phyloP scores from a whole-genome alignment of 2,329 filamentous ascomycete genomes.

The Nothophoma quercina region DNA sequence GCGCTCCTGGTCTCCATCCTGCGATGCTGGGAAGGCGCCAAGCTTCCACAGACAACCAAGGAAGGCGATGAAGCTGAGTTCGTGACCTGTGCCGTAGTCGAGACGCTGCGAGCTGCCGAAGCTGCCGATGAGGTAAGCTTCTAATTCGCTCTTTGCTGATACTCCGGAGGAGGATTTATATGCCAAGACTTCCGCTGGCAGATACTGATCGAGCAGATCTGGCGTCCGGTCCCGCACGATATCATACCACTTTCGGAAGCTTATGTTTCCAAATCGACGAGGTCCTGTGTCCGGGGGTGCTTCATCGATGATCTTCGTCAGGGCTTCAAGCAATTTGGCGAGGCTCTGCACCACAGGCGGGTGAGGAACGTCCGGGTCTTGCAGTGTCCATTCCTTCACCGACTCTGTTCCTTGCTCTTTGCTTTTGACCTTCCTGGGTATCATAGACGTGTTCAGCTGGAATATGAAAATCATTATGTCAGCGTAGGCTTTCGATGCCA shows the following conservation, averaged over 20 bases:
- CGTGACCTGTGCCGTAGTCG: constrained; percentile 96
- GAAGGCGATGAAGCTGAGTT: constrained; percentile 93
- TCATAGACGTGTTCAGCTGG: constrained; percentile 87
- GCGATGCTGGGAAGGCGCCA: constrained; percentile 72
- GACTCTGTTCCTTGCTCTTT: constrained; percentile 47
- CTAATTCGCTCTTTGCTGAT: constrained; percentile 71
- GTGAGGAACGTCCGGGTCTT: constrained; percentile 53
- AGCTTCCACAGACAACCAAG: constrained; percentile 91
- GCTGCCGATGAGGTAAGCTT: constrained; percentile 79
- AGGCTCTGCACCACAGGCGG: constrained; percentile 70
- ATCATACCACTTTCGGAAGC: constrained; percentile 84
- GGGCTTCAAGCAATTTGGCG: constrained; percentile 68
- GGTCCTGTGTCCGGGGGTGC: constrained; percentile 86
- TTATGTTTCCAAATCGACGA: constrained; percentile 88
- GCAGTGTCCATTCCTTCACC: constrained; percentile 61
- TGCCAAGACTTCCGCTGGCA: constrained; percentile 60
- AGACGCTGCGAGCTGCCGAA: constrained; percentile 90
- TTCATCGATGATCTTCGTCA: constrained; percentile 74
- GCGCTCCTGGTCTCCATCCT: constrained; percentile 69
- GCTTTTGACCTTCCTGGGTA: constrained; percentile 66
- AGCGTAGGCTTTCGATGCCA: constrained; percentile 80
- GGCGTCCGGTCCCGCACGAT: constrained; percentile 69
- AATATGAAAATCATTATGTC: constrained; percentile 88
- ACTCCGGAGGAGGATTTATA: constrained; percentile 39
- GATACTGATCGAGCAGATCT: constrained; percentile 63